A percentile compares a stretch with the other conserved stretches of the same genome.
phyloP scores from a whole-genome alignment of 306 rosid genomes.

The Sophora flavescens region DNA sequence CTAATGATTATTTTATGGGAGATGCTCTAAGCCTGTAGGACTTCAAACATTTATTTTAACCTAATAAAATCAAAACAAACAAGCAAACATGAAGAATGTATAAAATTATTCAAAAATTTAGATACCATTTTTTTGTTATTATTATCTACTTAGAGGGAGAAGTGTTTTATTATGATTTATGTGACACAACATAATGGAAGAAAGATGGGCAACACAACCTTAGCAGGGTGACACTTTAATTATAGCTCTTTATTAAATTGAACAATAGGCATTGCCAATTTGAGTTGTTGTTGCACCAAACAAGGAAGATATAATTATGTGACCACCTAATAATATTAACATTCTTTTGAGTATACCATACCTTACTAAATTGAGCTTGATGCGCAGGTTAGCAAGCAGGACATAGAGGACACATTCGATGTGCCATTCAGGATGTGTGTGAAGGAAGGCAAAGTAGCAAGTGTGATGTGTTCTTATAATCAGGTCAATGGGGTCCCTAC shows the following conservation, averaged over 20 bases:
- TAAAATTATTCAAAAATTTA: too few relatives aligned
- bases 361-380: background rate
- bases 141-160: background rate
- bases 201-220: background rate
- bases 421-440: conserved; percentile 95
- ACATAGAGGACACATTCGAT: conserved; percentile 84
- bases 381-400: conserved; percentile 86
- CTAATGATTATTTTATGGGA: too few relatives aligned
- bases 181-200: background rate
- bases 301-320: background rate
- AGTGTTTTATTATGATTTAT: background rate
- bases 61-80: too few relatives aligned
- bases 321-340: background rate
- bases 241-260: background rate
- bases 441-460: conserved; percentile 86
- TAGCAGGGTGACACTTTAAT: background rate
- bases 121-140: background rate
- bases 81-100: too few relatives aligned
- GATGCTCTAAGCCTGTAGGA: too few relatives aligned
- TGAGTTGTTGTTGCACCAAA: background rate
- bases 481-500: conserved; percentile 98
- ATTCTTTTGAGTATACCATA: background rate
- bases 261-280: background rate
- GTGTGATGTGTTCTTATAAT: conserved; percentile 95
- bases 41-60: background rate